Percentiles rank a stretch among this genome's conserved stretches.
phyloP scores from a whole-genome alignment of 202 grass and related monocot genomes.

The Carex arenaria region DNA sequence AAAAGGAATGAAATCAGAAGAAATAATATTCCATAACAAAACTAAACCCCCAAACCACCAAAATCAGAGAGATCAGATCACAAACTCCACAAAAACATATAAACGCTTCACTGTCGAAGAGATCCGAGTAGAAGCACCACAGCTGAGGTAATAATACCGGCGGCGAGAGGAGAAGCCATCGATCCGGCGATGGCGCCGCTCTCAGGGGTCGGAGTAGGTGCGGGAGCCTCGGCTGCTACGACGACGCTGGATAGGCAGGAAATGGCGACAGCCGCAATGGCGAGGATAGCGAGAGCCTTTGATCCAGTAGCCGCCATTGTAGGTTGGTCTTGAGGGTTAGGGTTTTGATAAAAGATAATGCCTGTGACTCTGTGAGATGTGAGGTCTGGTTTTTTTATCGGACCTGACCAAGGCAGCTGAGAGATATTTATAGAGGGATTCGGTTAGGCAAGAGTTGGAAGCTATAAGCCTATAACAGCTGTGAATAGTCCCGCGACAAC shows the following conservation, averaged over 20 bases:
- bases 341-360: not conserved
- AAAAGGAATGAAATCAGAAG: constrained; percentile 15
- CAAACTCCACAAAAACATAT: not conserved
- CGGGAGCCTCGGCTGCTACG: constrained; percentile 23
- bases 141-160: constrained; percentile 35
- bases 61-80: not conserved
- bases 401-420: not conserved
- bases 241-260: not conserved
- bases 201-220: constrained; percentile 38
- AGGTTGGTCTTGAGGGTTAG: not conserved
- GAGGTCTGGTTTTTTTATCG: not conserved
- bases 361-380: not conserved
- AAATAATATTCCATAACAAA: constrained; percentile 13
- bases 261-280: constrained; percentile 17
- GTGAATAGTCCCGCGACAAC: not conserved
- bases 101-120: constrained; percentile 36
- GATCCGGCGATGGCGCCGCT: constrained; percentile 29
- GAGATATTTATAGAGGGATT: constrained; percentile 37
- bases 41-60: constrained; percentile 25
- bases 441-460: not conserved
- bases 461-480: constrained; percentile 42
- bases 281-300: constrained; percentile 33
- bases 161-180: constrained; percentile 28
- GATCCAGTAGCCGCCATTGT: constrained; percentile 37
- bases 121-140: constrained; percentile 49